These are phyloP conservation scores for Teratosphaeria nubilosa DNA, from an alignment of 2,329 filamentous ascomycete species.

Conservation along the genomic window DNA sequence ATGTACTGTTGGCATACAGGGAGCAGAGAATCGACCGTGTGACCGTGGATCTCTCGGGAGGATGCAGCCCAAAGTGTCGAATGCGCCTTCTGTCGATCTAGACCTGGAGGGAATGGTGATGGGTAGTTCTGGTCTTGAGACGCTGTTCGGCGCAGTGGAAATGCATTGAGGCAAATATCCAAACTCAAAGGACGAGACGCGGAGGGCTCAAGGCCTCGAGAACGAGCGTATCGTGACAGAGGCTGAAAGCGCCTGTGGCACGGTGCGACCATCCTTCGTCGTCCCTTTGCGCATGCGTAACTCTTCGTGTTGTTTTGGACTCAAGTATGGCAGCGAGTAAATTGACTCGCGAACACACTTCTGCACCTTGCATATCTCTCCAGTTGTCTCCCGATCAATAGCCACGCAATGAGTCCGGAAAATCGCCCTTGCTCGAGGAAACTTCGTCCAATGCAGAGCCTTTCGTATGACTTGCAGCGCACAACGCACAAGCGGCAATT, in stretches of 20 bases:
- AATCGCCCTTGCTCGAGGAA: not conserved
- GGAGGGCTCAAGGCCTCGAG: not conserved
- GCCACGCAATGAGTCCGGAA: not conserved
- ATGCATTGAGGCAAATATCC: not conserved
- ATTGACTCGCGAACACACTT: not conserved
- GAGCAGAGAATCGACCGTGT: not conserved
- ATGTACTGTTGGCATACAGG: not conserved
- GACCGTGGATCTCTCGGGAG: not conserved
- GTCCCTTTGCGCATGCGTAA: not conserved
- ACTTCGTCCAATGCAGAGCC: not conserved
- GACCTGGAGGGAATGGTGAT: not conserved
- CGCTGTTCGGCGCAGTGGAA: not conserved
- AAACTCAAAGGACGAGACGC: not conserved
- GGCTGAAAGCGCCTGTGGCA: conserved; percentile 1
- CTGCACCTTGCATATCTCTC: not conserved
- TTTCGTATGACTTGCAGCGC: not conserved
- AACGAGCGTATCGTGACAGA: not conserved
- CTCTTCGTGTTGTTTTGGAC: not conserved
- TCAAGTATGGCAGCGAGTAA: not conserved
- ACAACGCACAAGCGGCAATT: not conserved
- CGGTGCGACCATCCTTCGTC: not conserved
- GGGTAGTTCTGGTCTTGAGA: not conserved
- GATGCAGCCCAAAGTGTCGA: not conserved
- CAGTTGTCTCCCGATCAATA: not conserved
- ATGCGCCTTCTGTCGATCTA: not conserved